A percentile compares a stretch with the other conserved stretches of the same genome.
phyloP scores from a whole-genome alignment of 306 rosid genomes.

The Sicyos baderoa region DNA sequence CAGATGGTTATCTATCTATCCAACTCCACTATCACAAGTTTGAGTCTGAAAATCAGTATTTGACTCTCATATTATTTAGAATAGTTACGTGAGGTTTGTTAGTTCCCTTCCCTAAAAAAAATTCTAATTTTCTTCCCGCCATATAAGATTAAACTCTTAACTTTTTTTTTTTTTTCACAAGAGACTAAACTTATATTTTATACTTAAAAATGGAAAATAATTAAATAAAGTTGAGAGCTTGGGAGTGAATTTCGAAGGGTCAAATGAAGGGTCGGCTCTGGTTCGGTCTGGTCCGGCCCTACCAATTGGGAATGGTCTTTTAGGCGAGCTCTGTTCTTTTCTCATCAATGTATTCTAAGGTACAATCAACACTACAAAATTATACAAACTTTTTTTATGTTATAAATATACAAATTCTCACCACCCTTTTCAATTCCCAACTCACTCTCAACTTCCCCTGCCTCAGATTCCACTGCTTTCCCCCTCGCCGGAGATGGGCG shows the following conservation, averaged over 20 bases:
- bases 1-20: too few relatives aligned
- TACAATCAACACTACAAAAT: too few relatives aligned
- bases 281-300: slow-evolving; percentile 5
- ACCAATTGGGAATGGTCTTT: background rate
- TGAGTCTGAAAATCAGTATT: too few relatives aligned
- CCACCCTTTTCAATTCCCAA: slow-evolving; percentile 11
- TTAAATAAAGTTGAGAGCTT: background rate
- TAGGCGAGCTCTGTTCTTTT: background rate
- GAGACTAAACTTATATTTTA: too few relatives aligned
- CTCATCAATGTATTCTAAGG: background rate
- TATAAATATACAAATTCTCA: background rate
- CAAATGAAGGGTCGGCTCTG: slow-evolving; percentile 10
- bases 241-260: background rate
- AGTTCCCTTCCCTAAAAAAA: too few relatives aligned
- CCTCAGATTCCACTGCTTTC: background rate
- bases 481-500: background rate
- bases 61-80: too few relatives aligned
- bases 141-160: too few relatives aligned
- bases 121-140: too few relatives aligned
- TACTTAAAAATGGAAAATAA: background rate
- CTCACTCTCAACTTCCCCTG: background rate
- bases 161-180: too few relatives aligned
- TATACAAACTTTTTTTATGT: background rate
- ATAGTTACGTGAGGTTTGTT: too few relatives aligned
- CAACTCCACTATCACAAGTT: too few relatives aligned